These are phyloP conservation scores for Lactarius sp. DNA, from an alignment of 768 basidiomycete species.

Conservation along the genomic window DNA sequence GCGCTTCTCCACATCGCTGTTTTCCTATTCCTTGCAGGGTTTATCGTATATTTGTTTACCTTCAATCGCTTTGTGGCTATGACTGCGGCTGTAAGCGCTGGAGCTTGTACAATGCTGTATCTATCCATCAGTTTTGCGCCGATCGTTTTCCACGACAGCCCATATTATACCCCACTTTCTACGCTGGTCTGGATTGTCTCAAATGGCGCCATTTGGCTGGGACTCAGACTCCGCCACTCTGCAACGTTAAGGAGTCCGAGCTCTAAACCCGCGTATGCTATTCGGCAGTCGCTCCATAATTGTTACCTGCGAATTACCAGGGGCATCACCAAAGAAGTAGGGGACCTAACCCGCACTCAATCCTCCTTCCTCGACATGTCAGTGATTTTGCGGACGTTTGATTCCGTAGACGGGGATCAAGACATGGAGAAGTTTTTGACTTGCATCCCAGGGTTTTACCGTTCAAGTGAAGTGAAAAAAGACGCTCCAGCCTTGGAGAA, in stretches of 20 bases:
- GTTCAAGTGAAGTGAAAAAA: too few relatives aligned
- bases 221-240: neutral
- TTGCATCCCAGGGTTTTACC: too few relatives aligned
- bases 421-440: too few relatives aligned
- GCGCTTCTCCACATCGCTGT: slow-evolving; percentile 5
- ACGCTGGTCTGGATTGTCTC: neutral
- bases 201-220: neutral
- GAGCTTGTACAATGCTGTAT: neutral
- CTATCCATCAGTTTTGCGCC: neutral
- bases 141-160: neutral
- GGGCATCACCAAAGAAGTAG: neutral
- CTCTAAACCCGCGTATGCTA: too few relatives aligned
- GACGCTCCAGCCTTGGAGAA: too few relatives aligned
- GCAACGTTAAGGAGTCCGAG: too few relatives aligned
- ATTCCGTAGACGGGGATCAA: too few relatives aligned
- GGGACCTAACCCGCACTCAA: neutral
- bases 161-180: too few relatives aligned
- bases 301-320: neutral
- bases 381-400: too few relatives aligned
- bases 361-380: too few relatives aligned
- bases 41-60: neutral
- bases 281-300: neutral
- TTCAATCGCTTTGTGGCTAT: neutral
- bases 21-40: neutral
- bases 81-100: neutral